Evolutionary conservation across 345 rosid genomes (phyloP).

Genomic region (Sonneratia caseolaris): DNA sequence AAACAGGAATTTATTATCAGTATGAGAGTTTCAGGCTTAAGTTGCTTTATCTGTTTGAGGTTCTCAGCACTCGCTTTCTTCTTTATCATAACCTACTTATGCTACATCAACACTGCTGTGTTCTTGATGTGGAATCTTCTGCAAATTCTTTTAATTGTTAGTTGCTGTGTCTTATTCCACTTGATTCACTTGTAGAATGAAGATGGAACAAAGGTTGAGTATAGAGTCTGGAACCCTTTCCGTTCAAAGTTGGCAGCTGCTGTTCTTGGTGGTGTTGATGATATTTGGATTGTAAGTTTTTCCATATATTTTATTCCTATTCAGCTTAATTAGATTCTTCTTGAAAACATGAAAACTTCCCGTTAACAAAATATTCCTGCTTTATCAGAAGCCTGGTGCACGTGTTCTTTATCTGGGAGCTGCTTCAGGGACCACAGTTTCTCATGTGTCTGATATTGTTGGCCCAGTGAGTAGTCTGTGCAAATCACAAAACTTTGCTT

Average conservation of each 20-base stretch:
- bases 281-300: constrained; percentile 78
- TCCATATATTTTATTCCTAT: neutral
- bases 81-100: too few relatives aligned
- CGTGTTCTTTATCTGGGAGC: constrained; percentile 95
- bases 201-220: constrained; percentile 87
- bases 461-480: constrained; percentile 60
- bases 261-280: constrained; percentile 94
- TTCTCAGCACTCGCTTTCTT: too few relatives aligned
- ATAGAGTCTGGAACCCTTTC: constrained; percentile 97
- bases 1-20: neutral
- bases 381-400: constrained; percentile 79
- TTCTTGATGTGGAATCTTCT: neutral
- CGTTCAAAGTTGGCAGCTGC: constrained; percentile 96
- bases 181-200: constrained; percentile 29
- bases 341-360: neutral
- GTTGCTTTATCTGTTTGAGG: too few relatives aligned
- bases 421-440: constrained; percentile 98
- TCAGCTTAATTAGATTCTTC: neutral
- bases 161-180: neutral
- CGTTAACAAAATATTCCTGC: neutral
- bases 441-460: constrained; percentile 93
- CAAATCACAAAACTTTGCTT: neutral
- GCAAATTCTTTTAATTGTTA: neutral
- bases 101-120: neutral
- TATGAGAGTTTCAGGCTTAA: too few relatives aligned